phyloP scores from a whole-genome alignment of 805 yeast genomes.

The Wickerhamomyces bovis region DNA sequence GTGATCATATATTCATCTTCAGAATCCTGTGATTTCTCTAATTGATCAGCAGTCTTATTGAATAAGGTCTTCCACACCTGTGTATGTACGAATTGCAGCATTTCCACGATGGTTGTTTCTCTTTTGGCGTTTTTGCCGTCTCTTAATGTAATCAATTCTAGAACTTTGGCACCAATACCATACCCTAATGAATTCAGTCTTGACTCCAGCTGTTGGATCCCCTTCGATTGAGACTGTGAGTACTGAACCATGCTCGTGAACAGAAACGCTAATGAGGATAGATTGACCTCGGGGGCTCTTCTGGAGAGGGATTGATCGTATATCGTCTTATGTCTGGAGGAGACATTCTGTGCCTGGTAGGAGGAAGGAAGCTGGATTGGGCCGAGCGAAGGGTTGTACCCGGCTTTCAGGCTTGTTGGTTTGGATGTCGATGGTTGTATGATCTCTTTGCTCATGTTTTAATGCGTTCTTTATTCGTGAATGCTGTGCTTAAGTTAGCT shows the following conservation, averaged over 20 bases:
- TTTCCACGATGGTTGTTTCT: constrained; percentile 59
- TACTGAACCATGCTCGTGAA: constrained; percentile 67
- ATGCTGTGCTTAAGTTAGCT: too few relatives aligned
- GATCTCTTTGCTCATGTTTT: constrained; percentile 13
- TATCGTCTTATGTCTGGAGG: constrained; percentile 27
- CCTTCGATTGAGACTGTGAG: constrained; percentile 54
- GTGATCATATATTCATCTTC: constrained; percentile 57
- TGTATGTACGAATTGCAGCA: constrained; percentile 66
- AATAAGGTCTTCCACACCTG: constrained; percentile 69
- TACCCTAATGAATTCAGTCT: constrained; percentile 71
- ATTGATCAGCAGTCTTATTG: constrained; percentile 66
- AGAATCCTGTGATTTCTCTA: constrained; percentile 65
- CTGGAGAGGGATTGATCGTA: constrained; percentile 68
- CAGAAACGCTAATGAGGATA: constrained; percentile 61
- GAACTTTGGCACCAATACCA: constrained; percentile 62
- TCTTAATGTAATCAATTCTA: constrained; percentile 64
- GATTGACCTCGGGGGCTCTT: constrained; percentile 58
- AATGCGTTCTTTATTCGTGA: neutral
- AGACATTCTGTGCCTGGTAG: constrained; percentile 12
- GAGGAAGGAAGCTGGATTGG: constrained; percentile 25
- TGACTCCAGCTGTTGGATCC: constrained; percentile 59
- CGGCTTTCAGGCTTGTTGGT: constrained; percentile 12
- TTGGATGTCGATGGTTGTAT: constrained; percentile 21
- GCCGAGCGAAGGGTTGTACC: constrained; percentile 25
- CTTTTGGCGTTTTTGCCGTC: constrained; percentile 65